Evolutionary conservation across 2,329 filamentous ascomycete species (phyloP), one percentile per base, ranked within the genome.

Genomic region (Pseudocercospora eumusae): DNA sequence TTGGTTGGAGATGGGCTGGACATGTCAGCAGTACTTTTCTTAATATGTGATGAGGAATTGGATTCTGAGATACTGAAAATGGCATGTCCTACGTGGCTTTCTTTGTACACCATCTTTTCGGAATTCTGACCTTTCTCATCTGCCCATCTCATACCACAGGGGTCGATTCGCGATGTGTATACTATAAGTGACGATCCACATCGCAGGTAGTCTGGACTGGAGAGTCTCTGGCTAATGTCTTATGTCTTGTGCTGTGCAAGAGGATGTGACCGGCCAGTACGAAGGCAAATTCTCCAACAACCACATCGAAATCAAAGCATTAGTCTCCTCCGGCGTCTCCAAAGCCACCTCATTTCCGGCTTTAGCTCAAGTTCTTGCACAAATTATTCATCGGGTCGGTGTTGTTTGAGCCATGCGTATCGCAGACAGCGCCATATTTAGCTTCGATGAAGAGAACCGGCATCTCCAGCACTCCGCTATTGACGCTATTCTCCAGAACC

Each of bases 391-490:
- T 75, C 0, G 66, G 67, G 57, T 77, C 75, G 0, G 64, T 65
- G 20, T 77, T 54, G 3, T 75, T 69, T 3, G 71, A 71, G 2
- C 66, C 67, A 40, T 68, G 64, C 1, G 74, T 75, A 3, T 74
- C 72, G 52, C 77, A 79, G 10, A 77, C 70, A 4, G 62, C 31
- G 61, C 81, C 79, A 56, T 73, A 76, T 28, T 69, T 71, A 1
- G 75, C 76, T 53, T 79, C 75, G 55, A 77, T 72, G 54, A 72
- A 75, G 53, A 82, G 64, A 10, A 75, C 69, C 0, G 75, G 75
- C 25, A 76, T 72, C n/a, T 72, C 64, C 45, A 77, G 49, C 1
- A 69, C 61, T 0, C 72, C 74, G 2, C 69, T 70, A 27, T 76
- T 75, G 64, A 70, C 72, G 18, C 61, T 57, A 27, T 75, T 72